Conservation (phyloP, 2,329 filamentous ascomycete genomes). For the Aurifilum marmelostoma region DNA sequence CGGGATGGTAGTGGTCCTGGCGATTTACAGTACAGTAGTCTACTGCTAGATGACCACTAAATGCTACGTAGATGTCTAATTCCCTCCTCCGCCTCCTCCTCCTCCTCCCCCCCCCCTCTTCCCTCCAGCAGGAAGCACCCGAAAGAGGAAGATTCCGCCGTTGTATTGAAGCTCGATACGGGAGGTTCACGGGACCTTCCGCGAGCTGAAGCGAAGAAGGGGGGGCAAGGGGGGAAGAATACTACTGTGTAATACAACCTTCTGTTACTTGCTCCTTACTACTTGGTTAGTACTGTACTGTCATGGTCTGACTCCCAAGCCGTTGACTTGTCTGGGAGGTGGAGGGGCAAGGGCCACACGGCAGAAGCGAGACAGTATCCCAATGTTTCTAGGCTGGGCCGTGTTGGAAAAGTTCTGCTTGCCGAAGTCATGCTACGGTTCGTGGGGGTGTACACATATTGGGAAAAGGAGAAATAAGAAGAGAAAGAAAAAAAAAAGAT, state of each 20-base stretch:
- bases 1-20: background rate
- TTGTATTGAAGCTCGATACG: conserved; percentile 4
- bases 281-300: background rate
- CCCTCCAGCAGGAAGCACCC: no score
- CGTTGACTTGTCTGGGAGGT: background rate
- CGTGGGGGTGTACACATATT: no score
- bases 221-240: no score
- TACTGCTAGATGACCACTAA: background rate
- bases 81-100: no score
- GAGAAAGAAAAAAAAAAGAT: no score
- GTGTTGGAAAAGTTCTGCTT: background rate
- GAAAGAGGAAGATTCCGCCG: conserved; percentile 10
- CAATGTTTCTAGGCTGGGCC: background rate
- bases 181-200: conserved; percentile 1
- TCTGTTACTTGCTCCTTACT: no score
- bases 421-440: no score
- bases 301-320: background rate
- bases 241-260: background rate
- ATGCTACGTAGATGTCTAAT: background rate
- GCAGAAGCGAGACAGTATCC: background rate
- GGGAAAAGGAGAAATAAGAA: no score
- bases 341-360: background rate
- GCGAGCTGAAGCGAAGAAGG: background rate
- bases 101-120: no score
- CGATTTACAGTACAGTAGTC: background rate